phyloP scores from a whole-genome alignment of 2,329 filamentous ascomycete species.

The Aspergillus awamori region DNA sequence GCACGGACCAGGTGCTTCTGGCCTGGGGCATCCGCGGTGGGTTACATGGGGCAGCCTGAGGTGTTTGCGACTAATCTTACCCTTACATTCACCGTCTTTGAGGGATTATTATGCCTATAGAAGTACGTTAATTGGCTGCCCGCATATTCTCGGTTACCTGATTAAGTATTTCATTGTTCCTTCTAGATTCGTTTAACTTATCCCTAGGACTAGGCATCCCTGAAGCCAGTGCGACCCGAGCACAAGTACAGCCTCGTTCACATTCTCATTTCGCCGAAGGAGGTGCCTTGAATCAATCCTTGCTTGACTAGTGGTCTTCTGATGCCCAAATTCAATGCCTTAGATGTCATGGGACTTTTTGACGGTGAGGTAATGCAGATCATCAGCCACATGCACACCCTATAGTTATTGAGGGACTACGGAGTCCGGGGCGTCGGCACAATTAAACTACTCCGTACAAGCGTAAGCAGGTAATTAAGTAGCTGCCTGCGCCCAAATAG shows the following conservation, averaged over 20 bases:
- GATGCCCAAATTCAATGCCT: background rate
- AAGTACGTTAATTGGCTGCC: background rate
- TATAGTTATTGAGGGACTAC: background rate
- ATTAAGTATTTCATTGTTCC: background rate
- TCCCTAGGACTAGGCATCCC: background rate
- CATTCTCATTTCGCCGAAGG: background rate
- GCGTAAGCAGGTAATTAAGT: background rate
- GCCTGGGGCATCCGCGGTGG: slow-evolving; percentile 17
- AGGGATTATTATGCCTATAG: background rate
- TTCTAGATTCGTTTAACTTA: background rate
- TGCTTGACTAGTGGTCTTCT: background rate
- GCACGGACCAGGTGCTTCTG: slow-evolving; percentile 30
- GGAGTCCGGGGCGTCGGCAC: background rate
- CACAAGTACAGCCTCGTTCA: background rate
- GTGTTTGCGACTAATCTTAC: background rate
- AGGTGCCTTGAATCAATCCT: background rate
- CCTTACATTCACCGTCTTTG: background rate
- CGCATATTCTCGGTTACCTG: background rate
- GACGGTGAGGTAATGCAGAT: background rate
- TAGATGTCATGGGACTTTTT: background rate
- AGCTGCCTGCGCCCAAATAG: background rate
- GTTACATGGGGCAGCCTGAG: background rate
- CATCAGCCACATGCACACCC: background rate
- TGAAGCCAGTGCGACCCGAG: background rate
- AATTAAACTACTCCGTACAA: background rate